Evolutionary conservation across 2,329 filamentous ascomycete genomes (phyloP).

Genomic region (Colletotrichum incanum): DNA sequence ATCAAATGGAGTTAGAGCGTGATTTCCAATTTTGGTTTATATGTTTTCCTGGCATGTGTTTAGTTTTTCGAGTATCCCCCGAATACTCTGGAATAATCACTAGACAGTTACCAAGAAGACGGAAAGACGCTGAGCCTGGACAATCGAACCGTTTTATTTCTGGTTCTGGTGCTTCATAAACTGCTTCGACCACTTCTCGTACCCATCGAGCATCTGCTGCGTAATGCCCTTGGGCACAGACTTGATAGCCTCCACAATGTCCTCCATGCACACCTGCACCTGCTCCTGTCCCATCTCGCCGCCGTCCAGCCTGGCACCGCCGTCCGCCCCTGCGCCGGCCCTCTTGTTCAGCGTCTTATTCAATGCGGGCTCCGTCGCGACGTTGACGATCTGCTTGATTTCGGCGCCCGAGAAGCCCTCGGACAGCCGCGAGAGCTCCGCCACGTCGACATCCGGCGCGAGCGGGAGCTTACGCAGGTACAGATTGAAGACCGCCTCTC

Average conservation of each 20-base stretch:
- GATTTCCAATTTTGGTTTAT: background rate
- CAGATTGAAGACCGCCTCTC: constrained; percentile 82
- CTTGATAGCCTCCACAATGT: constrained; percentile 61
- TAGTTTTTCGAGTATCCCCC: background rate
- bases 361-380: constrained; percentile 59
- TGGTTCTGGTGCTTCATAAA: constrained; percentile 39
- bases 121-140: too few relatives aligned
- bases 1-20: background rate
- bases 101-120: background rate
- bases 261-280: constrained; percentile 55
- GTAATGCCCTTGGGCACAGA: constrained; percentile 73
- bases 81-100: background rate
- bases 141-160: constrained; percentile 19
- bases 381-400: constrained; percentile 71
- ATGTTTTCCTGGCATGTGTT: background rate
- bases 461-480: constrained; percentile 75
- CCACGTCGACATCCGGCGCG: constrained; percentile 75
- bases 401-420: constrained; percentile 92
- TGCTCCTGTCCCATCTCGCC: constrained; percentile 10
- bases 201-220: constrained; percentile 69
- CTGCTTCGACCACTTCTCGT: constrained; percentile 68
- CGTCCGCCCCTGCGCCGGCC: background rate
- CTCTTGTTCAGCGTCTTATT: constrained; percentile 51
- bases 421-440: constrained; percentile 73
- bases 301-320: background rate